phyloP scores from a whole-genome alignment of 768 basidiomycete genomes.

The Suillus subalutaceus region DNA sequence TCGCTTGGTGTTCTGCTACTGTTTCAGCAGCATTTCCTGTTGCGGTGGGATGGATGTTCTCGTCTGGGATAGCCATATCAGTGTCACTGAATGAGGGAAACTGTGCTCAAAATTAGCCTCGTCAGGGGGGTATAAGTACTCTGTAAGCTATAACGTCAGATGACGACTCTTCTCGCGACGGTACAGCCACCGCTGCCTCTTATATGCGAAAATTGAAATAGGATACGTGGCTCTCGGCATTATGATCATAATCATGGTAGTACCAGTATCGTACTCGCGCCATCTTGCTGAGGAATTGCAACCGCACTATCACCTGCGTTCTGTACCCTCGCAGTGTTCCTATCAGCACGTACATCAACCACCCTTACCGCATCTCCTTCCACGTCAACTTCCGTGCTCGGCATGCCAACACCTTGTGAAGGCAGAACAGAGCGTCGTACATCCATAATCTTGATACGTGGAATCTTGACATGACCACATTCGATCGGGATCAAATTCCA shows the following conservation, averaged over 20 bases:
- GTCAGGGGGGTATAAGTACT: slow-evolving; percentile 5
- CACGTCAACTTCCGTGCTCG: slow-evolving; percentile 34
- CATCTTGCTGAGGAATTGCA: slow-evolving; percentile 10
- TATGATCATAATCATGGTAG: slow-evolving; percentile 15
- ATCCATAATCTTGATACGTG: slow-evolving; percentile 60
- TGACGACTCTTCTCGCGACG: background rate
- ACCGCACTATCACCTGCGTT: slow-evolving; percentile 13
- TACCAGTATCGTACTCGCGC: slow-evolving; percentile 19
- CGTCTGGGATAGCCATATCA: slow-evolving; percentile 46
- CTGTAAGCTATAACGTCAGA: slow-evolving; percentile 6
- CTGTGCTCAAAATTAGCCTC: background rate
- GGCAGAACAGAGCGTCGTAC: slow-evolving; percentile 44
- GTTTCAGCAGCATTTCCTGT: slow-evolving; percentile 56
- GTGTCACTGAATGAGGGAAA: background rate
- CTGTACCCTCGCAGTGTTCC: slow-evolving; percentile 21
- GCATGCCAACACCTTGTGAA: slow-evolving; percentile 26
- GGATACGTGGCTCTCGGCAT: background rate
- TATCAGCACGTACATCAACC: slow-evolving; percentile 53
- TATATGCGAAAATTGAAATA: background rate
- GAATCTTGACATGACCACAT: slow-evolving; percentile 68
- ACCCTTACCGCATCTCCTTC: slow-evolving; percentile 55
- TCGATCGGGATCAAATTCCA: slow-evolving; percentile 78
- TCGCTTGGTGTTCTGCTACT: slow-evolving; percentile 52
- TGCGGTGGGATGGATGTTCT: slow-evolving; percentile 57
- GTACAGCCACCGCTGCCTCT: background rate